Conservation (phyloP, 2,329 filamentous ascomycete genomes). For the Torrubiellomyces zombiae region DNA sequence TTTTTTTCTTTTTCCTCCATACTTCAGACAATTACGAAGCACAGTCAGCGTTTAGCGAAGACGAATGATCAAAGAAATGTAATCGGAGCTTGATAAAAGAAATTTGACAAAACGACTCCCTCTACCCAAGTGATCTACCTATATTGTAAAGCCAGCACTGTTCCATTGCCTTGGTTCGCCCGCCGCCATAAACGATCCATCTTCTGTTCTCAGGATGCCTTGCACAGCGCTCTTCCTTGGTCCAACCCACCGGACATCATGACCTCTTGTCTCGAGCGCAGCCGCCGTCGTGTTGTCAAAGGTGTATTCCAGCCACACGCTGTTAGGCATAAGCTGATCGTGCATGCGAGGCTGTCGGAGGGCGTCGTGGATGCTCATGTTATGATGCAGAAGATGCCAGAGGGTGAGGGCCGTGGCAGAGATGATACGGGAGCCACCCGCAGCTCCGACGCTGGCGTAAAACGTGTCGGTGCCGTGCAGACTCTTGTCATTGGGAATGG, state of each 20-base stretch:
- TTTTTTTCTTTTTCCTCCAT: too few species aligned
- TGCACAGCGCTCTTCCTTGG: constrained; percentile 54
- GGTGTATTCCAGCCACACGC: constrained; percentile 46
- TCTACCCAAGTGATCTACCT: too few species aligned
- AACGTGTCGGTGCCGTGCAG: too few species aligned
- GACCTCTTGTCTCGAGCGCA: constrained; percentile 46
- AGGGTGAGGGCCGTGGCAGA: constrained; percentile 61
- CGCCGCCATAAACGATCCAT: constrained; percentile 62
- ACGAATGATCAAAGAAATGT: too few species aligned
- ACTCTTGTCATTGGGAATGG: constrained; percentile 42
- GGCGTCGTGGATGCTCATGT: constrained; percentile 40
- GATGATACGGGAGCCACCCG: constrained; percentile 71
- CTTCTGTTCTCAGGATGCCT: constrained; percentile 39
- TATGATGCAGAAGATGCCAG: constrained; percentile 53
- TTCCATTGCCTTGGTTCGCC: constrained; percentile 59
- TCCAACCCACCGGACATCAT: constrained; percentile 54
- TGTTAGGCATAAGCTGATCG: constrained; percentile 65
- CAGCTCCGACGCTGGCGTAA: constrained; percentile 55
- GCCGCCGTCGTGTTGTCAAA: constrained; percentile 50
- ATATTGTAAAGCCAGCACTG: constrained; percentile 44
- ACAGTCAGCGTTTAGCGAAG: too few species aligned
- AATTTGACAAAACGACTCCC: too few species aligned
- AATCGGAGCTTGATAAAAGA: too few species aligned
- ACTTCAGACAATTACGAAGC: too few species aligned
- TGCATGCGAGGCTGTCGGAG: constrained; percentile 55